Base-by-base conservation (phyloP, 768 basidiomycete species). In the Lactarius indigo region DNA sequence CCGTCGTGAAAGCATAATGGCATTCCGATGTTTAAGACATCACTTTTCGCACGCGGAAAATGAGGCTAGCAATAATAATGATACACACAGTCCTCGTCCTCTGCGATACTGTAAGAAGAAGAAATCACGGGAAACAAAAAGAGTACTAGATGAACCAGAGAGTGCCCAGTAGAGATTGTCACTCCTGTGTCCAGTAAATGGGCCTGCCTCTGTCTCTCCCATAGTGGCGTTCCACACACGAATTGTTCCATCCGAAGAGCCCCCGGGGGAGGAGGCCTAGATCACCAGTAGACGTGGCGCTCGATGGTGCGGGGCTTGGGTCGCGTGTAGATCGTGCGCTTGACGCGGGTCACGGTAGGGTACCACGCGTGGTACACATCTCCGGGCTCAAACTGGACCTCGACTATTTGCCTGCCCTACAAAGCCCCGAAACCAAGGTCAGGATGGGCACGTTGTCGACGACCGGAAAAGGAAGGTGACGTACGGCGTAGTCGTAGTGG, bases 351-450 rank as follows among this genome's bases (percentile, higher is more conserved):
- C 59, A 94, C 87, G 55, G 84, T 80, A n/a, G 91, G 92, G 73
- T 88, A 87, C 87, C 85, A 89, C 54, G 88, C 87, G 63, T 88
- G 78, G 83, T 87, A 89, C 63, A 91, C 73, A 63, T 89, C 85
- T 33, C 81, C 80, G 18, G 82, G 78, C 65, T 92, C 90, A 64
- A 94, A 84, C 74, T 90, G 91, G 35, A 94, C 88, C 74, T 92
- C 89, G 68, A 94, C 78, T 70, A 93, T 83, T 79, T 91, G 89
- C 64, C 91, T 88, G 61, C 91, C 92, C 92, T 94, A 69, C 8
- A 60, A 28, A 56, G 56, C 2, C 13, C 31, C 31, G 7, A 7
- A 15, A 37, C 12, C 23, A 60, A 5, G 20, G 59, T 61, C 44
- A 61, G 44, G 31, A 52, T 15, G 26, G 50, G 50, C 50, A 52